Conservation (phyloP, 768 basidiomycete species). For the Russula ochroleuca region DNA sequence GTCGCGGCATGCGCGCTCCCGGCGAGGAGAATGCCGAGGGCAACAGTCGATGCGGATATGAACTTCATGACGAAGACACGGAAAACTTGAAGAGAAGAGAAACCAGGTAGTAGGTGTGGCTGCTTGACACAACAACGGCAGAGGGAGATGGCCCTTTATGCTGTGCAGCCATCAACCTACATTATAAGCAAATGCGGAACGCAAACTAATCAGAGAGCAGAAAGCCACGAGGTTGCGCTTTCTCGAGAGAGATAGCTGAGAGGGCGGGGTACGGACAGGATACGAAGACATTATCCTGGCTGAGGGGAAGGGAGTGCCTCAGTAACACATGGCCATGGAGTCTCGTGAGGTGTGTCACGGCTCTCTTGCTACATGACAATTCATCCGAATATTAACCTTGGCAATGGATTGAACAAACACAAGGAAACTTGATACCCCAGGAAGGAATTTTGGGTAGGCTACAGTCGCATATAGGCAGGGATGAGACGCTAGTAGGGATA, state of each 20-base stretch:
- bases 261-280: background rate
- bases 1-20: constrained; percentile 43
- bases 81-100: background rate
- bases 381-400: background rate
- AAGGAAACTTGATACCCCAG: background rate
- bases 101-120: background rate
- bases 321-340: background rate
- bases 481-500: background rate
- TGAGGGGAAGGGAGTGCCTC: background rate
- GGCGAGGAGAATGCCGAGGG: constrained; percentile 20
- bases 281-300: background rate
- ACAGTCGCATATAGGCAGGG: background rate
- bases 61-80: background rate
- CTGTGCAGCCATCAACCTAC: background rate
- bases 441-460: background rate
- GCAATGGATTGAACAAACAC: background rate
- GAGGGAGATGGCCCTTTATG: constrained; percentile 5
- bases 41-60: background rate
- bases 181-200: background rate
- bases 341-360: background rate
- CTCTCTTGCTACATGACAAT: background rate
- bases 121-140: background rate
- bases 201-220: background rate
- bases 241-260: background rate
- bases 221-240: background rate